Base-by-base conservation (phyloP, 2,329 filamentous ascomycete genomes). In the Thermomyces lanuginosus region DNA sequence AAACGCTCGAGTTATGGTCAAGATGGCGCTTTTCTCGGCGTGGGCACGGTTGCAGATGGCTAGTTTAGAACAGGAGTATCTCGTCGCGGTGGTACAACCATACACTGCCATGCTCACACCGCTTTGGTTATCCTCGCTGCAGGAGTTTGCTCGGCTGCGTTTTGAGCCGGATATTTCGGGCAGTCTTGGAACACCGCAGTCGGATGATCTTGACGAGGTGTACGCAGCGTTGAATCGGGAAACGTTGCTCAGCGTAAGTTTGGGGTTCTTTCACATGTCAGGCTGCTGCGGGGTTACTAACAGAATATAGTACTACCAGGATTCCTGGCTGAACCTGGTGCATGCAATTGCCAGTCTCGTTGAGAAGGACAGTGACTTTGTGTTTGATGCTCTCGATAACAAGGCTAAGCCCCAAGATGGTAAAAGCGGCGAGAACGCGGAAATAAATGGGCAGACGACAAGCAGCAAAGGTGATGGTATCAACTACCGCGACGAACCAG, bases 151-250 rank as follows among this genome's bases (percentile, higher is more conserved):
- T 5, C 74, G 83, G 3, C 58, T 98, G 32, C 69, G 83, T 23
- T 98, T 98, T 46, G 91, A 98, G 60, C 89, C 91, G 0, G 89
- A 98, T 41, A 93, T 95, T 26, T 93, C 86, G 1, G 84, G 82
- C 53, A 91, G 77, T 4, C 61, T 91, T 26, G 82, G 81, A 1
- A 79, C 81, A 3, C 80, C 78, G 3, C 60, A 83, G 21, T 83
- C 81, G 16, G 80, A 81, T 14, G 86, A 84, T 45, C 61, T 95
- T 8, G 86, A 95, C 45, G 84, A 81, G 1, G 82, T 95, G 12
- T 98, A 98, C 45, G 82, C 89, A 18, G 86, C 89, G 0, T 60
- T 98, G 35, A 95, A 95, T 47, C 71, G 89, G 10, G 83, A 98
- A 53, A 95, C 89, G 1, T 62, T 95, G 21, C 65, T 98, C 8